Base-by-base conservation (phyloP, 306 rosid species). In the Quercus wislizeni region DNA sequence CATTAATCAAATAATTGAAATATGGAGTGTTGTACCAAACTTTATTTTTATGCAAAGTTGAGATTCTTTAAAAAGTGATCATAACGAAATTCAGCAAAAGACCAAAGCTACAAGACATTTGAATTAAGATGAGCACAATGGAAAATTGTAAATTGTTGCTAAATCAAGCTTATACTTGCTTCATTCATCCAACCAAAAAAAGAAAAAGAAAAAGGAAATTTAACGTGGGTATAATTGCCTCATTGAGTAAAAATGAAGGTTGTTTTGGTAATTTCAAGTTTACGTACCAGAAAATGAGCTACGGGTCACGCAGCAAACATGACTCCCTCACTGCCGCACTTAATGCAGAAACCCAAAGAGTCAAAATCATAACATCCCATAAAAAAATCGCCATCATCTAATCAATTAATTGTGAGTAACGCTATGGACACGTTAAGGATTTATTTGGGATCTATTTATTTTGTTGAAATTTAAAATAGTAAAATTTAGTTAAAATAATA, bases 261-360 rank as follows among this genome's bases (percentile, higher is more conserved):
- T 18, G 2, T 12, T 78, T 82, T 21, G 2, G 79, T 82, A 77
- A 73, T 56, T 77, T n/a, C 8, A 5, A 0, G 2, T 3, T 28
- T 21, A 2, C 3, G 14, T 23, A 17, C n/a, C 17, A 0, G 6
- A 15, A 55, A 80, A 27, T 41, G 10, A 13, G 8, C 46, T 14
- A 56, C 35, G 19, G 38, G 70, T 80, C 87, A 84, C 81, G 84
- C 76, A 79, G 41, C 51, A 33, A 64, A 30, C 84, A 31, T 84
- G 84, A 76, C 55, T 69, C 79, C n/a, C 68, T 49, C 58, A 8
- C 46, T 41, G 25, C 69, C 74, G 52, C 74, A 18, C 68, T 69
- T 19, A n/a, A 61, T 69, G 30, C 63, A 55, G 64, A 76, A 10
- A 17, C 13, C 71, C 71, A 65, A 41, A 31, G 75, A 76, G 62